Percentiles rank a stretch among this genome's conserved stretches.
phyloP scores from a whole-genome alignment of 495 filamentous ascomycete genomes.

The Talaromyces proteolyticus region DNA sequence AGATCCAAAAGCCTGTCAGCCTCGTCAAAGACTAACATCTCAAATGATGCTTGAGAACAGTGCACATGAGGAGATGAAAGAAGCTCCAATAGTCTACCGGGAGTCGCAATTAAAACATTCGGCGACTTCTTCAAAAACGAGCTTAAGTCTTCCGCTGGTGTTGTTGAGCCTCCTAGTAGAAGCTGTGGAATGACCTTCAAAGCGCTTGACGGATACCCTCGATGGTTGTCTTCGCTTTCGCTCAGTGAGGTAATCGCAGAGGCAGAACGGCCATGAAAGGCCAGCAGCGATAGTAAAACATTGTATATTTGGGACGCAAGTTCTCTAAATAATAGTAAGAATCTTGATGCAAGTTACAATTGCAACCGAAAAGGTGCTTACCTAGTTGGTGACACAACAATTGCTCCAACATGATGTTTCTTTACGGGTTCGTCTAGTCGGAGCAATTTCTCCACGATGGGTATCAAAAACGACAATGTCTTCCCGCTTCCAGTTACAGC shows the following conservation, averaged over 20 bases:
- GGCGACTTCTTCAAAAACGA: slow-evolving; percentile 72
- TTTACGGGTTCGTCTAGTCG: slow-evolving; percentile 70
- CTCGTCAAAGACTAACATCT: slow-evolving; percentile 88
- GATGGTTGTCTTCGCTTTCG: slow-evolving; percentile 47
- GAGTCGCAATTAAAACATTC: slow-evolving; percentile 83
- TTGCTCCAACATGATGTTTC: slow-evolving; percentile 82
- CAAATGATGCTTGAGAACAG: slow-evolving; percentile 80
- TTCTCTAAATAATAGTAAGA: slow-evolving; percentile 47
- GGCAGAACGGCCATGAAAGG: slow-evolving; percentile 76
- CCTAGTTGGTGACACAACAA: slow-evolving; percentile 86
- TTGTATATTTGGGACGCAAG: slow-evolving; percentile 85
- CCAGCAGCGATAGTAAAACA: slow-evolving; percentile 69
- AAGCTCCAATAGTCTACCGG: slow-evolving; percentile 82
- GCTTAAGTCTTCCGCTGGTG: slow-evolving; percentile 78
- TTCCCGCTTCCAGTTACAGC: slow-evolving; percentile 96
- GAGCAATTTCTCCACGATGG: slow-evolving; percentile 78
- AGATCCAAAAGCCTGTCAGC: slow-evolving; percentile 88
- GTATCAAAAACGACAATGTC: slow-evolving; percentile 86
- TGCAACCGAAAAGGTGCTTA: slow-evolving; percentile 13
- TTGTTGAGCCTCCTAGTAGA: slow-evolving; percentile 78
- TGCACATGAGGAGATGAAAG: slow-evolving; percentile 89
- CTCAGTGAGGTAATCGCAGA: slow-evolving; percentile 47
- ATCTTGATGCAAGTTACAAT: neutral
- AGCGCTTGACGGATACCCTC: slow-evolving; percentile 39
- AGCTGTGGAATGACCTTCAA: slow-evolving; percentile 75